A percentile compares a stretch with the other conserved stretches of the same genome.
phyloP scores from a whole-genome alignment of 495 filamentous ascomycete genomes.

The Echria macrotheca region DNA sequence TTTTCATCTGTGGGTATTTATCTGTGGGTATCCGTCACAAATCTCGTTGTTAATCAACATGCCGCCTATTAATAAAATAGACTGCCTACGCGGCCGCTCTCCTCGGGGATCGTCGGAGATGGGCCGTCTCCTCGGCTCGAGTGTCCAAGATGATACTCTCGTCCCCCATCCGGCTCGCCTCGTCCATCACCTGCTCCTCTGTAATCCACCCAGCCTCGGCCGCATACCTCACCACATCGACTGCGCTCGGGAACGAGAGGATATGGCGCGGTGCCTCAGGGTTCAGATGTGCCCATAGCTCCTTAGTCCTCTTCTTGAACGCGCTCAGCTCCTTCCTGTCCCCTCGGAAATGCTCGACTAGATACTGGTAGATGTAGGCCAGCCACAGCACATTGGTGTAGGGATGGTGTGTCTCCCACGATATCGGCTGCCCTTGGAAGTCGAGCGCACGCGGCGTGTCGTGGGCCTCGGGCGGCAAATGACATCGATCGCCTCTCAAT shows the following conservation, averaged over 20 bases:
- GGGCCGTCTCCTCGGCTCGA: not conserved
- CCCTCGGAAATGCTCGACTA: constrained; percentile 31
- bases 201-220: constrained; percentile 42
- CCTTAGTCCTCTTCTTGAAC: constrained; percentile 35
- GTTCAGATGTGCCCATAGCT: constrained; percentile 39
- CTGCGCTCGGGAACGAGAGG: constrained; percentile 37
- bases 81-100: not conserved
- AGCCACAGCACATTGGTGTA: constrained; percentile 54
- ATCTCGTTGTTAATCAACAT: too few species aligned
- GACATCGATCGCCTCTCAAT: constrained; percentile 27
- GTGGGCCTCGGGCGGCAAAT: constrained; percentile 29
- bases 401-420: constrained; percentile 36
- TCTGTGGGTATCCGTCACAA: too few species aligned
- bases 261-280: constrained; percentile 31
- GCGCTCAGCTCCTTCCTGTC: constrained; percentile 26
- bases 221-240: constrained; percentile 38
- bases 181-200: constrained; percentile 39
- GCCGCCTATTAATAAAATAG: too few species aligned
- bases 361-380: constrained; percentile 43
- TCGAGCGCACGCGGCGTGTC: constrained; percentile 30
- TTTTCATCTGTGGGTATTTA: too few species aligned
- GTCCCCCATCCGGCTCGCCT: constrained; percentile 22
- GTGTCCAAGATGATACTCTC: constrained; percentile 8
- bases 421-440: constrained; percentile 30
- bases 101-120: constrained; percentile 9